Evolutionary conservation across 202 grass and related monocot genomes (phyloP), one percentile per base, ranked within the genome.

Genomic region (Zizania palustris): DNA sequence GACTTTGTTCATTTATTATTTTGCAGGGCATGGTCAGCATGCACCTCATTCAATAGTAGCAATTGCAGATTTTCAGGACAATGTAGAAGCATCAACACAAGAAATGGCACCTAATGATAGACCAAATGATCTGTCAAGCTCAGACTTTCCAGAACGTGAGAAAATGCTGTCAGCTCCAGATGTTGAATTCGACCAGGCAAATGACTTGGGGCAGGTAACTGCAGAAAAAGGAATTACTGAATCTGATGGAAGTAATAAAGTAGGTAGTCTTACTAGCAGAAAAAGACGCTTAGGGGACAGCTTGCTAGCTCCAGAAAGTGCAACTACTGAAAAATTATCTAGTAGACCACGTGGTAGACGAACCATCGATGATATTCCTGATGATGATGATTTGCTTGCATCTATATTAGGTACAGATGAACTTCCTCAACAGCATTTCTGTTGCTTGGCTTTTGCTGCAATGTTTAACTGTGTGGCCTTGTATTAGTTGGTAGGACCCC

Each of bases 231-330:
- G 83, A 58, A 72, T 85, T 7, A 82, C 80, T 57, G 96, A 96
- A 72, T 96, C 89, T 64, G 96, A 99, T 85, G 92, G 88, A 72
- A 99, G 96, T 88, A 92, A 90, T 78, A 95, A 83, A 83, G 76
- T 92, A 41, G 82, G 75, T 51, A 93, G 78, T 86, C 87, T 99
- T 67, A 84, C 80, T 16, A 89, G 88, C 78, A 88, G 87, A 71
- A 99, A 99, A 84, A 82, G 96, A 49, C 83, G 73, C 78, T 75
- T 96, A 60, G 88, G 90, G 83, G 90, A 96, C 57, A 89, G 78
- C 40, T 75, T 86, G 70, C 72, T 82, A 75, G 72, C 63, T 84
- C 63, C 86, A 69, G 80, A 93, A 82, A 91, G 85, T 68, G 85
- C 76, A 63, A 79, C 83, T 60, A 93, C 92, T 69, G 90, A 77